These are phyloP conservation scores for Laburnicola sp. DNA, from an alignment of 2,329 filamentous ascomycete species.

Conservation along the genomic window DNA sequence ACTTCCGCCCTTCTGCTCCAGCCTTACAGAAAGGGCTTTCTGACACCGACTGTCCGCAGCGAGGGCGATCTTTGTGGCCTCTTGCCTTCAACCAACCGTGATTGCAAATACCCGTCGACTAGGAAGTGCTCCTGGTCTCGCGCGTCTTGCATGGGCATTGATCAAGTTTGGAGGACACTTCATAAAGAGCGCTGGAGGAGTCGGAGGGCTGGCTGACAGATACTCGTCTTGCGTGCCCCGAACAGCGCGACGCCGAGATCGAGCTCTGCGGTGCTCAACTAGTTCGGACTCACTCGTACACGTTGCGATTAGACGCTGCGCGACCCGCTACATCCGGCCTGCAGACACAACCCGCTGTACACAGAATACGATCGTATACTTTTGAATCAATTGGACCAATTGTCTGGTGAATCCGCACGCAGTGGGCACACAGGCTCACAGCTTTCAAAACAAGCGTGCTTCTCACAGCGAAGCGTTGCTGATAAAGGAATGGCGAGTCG, in stretches of 20 bases:
- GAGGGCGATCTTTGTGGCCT: not conserved
- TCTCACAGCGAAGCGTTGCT: constrained; percentile 2
- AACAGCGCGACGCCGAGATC: not conserved
- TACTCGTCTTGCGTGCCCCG: not conserved
- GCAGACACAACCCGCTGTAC: no score
- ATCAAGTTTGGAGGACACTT: not conserved
- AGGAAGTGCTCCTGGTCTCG: not conserved
- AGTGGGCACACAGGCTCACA: not conserved
- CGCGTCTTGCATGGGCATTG: not conserved
- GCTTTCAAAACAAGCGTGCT: not conserved
- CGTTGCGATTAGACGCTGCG: not conserved
- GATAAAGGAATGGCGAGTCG: constrained; percentile 46
- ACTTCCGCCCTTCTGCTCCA: constrained; percentile 6
- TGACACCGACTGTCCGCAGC: constrained; percentile 1
- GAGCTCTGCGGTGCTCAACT: not conserved
- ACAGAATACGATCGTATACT: no score
- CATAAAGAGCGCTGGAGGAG: not conserved
- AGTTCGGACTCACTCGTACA: not conserved
- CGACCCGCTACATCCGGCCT: no score
- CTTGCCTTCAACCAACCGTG: not conserved
- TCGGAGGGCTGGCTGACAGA: constrained; percentile 2
- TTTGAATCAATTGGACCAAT: no score
- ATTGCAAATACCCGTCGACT: not conserved
- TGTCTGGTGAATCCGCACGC: not conserved
- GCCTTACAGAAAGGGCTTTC: constrained; percentile 6